These are phyloP conservation scores for Styphnolobium japonicum DNA, from an alignment of 306 rosid species.

Conservation along the genomic window DNA sequence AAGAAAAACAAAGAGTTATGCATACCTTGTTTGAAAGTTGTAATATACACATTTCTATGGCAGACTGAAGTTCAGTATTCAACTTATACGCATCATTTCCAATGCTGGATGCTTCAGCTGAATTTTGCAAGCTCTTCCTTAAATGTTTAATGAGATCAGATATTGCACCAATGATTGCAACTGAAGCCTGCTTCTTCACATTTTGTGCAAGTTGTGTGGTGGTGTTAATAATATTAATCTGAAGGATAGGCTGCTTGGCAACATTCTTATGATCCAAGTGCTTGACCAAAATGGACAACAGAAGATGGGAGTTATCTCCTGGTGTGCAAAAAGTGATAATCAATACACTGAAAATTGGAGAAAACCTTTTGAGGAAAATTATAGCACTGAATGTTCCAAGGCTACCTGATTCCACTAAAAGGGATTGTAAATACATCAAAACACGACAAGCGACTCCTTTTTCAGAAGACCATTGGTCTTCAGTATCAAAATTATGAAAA, in stretches of 20 bases:
- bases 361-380: background rate
- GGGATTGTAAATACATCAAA: conserved; percentile 69
- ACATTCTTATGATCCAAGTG: conserved; percentile 97
- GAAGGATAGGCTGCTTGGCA: conserved; percentile 62
- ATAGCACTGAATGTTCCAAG: conserved; percentile 12
- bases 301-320: conserved; percentile 79
- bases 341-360: conserved; percentile 12
- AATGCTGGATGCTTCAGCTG: conserved; percentile 50
- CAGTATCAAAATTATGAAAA: conserved; percentile 73
- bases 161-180: conserved; percentile 70
- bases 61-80: conserved; percentile 57
- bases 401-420: conserved; percentile 85
- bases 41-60: conserved; percentile 72
- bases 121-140: conserved; percentile 70
- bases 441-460: conserved; percentile 65
- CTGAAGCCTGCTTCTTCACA: conserved; percentile 63
- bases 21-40: conserved; percentile 74
- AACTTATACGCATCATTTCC: conserved; percentile 45
- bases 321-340: conserved; percentile 33
- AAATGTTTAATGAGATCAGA: conserved; percentile 77
- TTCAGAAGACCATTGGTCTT: conserved; percentile 78
- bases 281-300: conserved; percentile 82
- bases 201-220: conserved; percentile 65
- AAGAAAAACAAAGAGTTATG: conserved; percentile 4
- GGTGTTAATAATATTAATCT: conserved; percentile 59